phyloP scores from a whole-genome alignment of 2,329 filamentous ascomycete species.

The Nothomitra cinnamomea region DNA sequence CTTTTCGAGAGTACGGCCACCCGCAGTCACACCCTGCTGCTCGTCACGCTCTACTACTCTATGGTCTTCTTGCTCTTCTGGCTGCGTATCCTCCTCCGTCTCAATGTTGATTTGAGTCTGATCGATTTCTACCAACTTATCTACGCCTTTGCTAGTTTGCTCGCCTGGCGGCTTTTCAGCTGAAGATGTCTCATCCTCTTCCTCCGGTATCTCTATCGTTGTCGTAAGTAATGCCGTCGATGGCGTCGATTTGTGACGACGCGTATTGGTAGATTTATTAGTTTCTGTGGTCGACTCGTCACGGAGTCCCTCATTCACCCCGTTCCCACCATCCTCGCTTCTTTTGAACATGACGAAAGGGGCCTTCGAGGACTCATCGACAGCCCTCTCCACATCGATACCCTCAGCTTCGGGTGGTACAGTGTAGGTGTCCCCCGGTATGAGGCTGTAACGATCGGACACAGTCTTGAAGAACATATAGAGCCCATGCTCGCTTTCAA shows the following conservation, averaged over 20 bases:
- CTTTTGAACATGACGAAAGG: conserved; percentile 4
- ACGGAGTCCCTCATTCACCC: conserved; percentile 15
- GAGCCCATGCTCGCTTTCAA: conserved; percentile 77
- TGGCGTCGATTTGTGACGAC: conserved; percentile 68
- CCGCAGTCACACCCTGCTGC: not conserved
- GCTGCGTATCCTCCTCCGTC: not conserved
- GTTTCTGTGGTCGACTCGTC: not conserved
- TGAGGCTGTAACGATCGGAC: conserved; percentile 76
- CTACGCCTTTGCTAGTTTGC: not conserved
- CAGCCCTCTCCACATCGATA: conserved; percentile 31
- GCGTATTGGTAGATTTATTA: conserved; percentile 51
- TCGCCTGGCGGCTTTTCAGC: conserved; percentile 15
- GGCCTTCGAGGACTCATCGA: conserved; percentile 9
- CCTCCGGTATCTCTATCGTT: conserved; percentile 44
- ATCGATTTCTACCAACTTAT: conserved; percentile 5
- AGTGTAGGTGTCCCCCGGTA: conserved; percentile 91
- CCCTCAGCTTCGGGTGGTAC: conserved; percentile 87
- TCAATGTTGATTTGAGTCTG: not conserved
- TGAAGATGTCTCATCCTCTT: conserved; percentile 11
- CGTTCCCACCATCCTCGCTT: conserved; percentile 18
- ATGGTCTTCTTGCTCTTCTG: not conserved
- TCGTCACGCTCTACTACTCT: conserved; percentile 1
- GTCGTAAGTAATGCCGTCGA: conserved; percentile 65
- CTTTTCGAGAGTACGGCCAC: not conserved
- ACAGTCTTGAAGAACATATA: conserved; percentile 97